Conservation (phyloP, 352 stramenopile species). For the Globisporangium lucens region DNA sequence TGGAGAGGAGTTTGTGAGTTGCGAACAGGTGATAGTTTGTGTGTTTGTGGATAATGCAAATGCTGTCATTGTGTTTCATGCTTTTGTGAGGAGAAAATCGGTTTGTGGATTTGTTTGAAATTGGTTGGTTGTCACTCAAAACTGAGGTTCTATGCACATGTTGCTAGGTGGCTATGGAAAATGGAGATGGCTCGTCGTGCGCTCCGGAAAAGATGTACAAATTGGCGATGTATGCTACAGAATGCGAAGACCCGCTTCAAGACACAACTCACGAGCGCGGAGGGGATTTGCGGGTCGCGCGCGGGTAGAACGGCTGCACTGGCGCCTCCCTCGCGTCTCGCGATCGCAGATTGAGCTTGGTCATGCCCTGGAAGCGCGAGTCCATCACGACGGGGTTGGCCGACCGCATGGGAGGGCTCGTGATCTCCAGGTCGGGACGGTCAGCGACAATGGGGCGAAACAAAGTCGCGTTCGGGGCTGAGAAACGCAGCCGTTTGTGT, state of each 20-base stretch:
- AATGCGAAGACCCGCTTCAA: not conserved
- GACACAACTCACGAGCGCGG: not conserved
- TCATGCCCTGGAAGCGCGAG: conserved; percentile 21
- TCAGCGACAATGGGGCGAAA: conserved; percentile 24
- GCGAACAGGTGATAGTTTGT: not conserved
- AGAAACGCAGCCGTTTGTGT: conserved; percentile 10
- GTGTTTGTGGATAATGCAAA: not conserved
- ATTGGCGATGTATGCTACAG: conserved; percentile 1
- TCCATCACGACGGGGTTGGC: conserved; percentile 23
- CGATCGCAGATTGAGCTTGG: not conserved
- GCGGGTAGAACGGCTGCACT: conserved; percentile 15
- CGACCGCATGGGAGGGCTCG: conserved; percentile 19
- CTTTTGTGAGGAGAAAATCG: not conserved
- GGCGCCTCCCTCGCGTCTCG: conserved; percentile 1
- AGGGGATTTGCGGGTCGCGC: not conserved
- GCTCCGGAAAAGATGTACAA: not conserved
- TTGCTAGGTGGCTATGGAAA: not conserved
- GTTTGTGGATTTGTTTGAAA: not conserved
- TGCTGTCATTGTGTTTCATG: conserved; percentile 1
- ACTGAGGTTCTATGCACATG: conserved; percentile 3
- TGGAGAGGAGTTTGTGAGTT: not conserved
- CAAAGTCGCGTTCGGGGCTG: not conserved
- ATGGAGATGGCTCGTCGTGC: not conserved
- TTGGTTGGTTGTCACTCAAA: conserved; percentile 8
- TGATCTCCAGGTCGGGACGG: conserved; percentile 21